These are phyloP conservation scores for Pelargonium nanum DNA, from an alignment of 345 rosid genomes.

Conservation along the genomic window DNA sequence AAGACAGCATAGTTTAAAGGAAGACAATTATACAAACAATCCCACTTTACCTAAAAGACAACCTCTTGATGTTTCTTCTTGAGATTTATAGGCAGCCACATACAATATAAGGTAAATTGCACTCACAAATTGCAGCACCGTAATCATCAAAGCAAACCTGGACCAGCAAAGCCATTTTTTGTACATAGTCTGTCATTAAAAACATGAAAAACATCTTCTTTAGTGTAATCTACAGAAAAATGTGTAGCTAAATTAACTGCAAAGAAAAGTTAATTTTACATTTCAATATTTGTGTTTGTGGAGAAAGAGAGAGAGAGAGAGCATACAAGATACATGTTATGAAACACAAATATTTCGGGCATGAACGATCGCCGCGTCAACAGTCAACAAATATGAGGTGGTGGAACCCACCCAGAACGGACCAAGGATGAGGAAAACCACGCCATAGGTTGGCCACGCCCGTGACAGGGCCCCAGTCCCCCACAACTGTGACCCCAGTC, in stretches of 20 bases:
- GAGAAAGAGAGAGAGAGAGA: too few relatives aligned
- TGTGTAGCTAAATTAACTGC: background rate
- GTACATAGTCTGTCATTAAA: constrained; percentile 49
- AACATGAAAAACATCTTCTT: constrained; percentile 2
- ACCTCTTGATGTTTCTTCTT: constrained; percentile 25
- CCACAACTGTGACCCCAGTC: too few relatives aligned
- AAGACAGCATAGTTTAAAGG: background rate
- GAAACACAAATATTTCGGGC: too few relatives aligned
- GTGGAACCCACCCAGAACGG: too few relatives aligned
- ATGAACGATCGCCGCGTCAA: too few relatives aligned
- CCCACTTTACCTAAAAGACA: constrained; percentile 53
- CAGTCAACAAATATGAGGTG: too few relatives aligned
- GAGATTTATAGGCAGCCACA: constrained; percentile 39
- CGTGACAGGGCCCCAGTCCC: too few relatives aligned
- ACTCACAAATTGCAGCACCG: constrained; percentile 48
- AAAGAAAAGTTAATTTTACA: background rate
- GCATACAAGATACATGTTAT: too few relatives aligned
- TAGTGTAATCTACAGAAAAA: background rate
- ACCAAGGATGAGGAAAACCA: too few relatives aligned
- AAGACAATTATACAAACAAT: constrained; percentile 1
- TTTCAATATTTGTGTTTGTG: background rate
- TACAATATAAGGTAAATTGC: constrained; percentile 52
- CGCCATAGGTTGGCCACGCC: too few relatives aligned
- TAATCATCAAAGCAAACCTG: constrained; percentile 44
- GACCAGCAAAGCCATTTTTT: constrained; percentile 82